Evolutionary conservation across 1,139 yeast genomes (phyloP).

Genomic region (Blastobotrys arbuscula): DNA sequence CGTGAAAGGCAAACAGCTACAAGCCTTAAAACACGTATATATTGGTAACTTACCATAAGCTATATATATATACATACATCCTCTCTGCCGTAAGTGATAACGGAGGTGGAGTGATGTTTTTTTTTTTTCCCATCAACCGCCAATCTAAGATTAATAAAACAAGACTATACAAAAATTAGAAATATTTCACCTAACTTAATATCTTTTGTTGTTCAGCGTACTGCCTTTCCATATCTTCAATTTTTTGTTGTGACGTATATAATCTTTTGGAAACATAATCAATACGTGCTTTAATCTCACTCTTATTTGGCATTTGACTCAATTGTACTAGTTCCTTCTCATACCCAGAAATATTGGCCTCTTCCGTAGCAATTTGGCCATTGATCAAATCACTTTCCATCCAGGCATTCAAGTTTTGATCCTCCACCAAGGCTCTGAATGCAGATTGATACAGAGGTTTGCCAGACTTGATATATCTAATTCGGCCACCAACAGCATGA

Average conservation of each 20-base stretch:
- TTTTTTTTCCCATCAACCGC: no score
- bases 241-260: slow-evolving; percentile 37
- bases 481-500: slow-evolving; percentile 67
- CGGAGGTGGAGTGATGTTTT: no score
- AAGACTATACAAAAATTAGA: no score
- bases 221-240: slow-evolving; percentile 41
- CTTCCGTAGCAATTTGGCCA: slow-evolving; percentile 53
- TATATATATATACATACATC: no score
- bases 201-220: slow-evolving; percentile 24
- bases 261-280: slow-evolving; percentile 64
- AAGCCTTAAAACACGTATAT: no score
- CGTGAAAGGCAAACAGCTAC: no score
- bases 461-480: slow-evolving; percentile 64
- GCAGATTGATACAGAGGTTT: slow-evolving; percentile 84
- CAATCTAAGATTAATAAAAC: no score
- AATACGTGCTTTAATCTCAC: slow-evolving; percentile 54
- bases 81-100: no score
- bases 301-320: slow-evolving; percentile 40
- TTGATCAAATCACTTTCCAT: slow-evolving; percentile 60
- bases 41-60: no score
- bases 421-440: slow-evolving; percentile 57
- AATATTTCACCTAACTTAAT: background rate
- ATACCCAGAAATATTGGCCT: slow-evolving; percentile 53
- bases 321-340: slow-evolving; percentile 70
- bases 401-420: slow-evolving; percentile 50